Evolutionary conservation across 2,329 filamentous ascomycete genomes (phyloP), one percentile per base, ranked within the genome.

Genomic region (Chaetomium olivaceum): DNA sequence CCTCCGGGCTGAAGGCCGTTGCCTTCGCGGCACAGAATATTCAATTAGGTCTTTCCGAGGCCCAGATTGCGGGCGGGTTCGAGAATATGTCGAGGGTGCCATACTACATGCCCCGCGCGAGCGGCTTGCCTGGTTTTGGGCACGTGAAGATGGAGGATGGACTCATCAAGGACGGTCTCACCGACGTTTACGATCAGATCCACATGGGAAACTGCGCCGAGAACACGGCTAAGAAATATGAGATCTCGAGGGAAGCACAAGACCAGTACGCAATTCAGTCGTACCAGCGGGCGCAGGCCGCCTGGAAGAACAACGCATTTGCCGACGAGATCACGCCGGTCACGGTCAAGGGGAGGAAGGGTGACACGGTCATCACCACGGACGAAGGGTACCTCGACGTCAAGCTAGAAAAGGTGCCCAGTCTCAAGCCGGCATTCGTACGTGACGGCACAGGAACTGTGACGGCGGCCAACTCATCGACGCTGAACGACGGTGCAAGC

Each of bases 181-280:
- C 92, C 82, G 95, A 99, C 76, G 94, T 97, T 16, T 99, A 97
- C 79, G 93, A 96, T 77, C 87, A 97, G 76, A 91, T 97, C 74
- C 95, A 98, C 79, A 99, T 99, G 95, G 95, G 95, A 52, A 93
- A 95, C 73, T 99, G 95, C 76, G 93, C 93, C 19, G 95, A 99
- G 81, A 92, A 90, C 71, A 97, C 94, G 1, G 95, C 91, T 57
- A 97, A 96, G 83, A 94, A 93, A 73, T 86, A 92, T 78, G 81
- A 85, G 0, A 86, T 99, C 69, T 89, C 90, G 9, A 84, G 95
- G 16, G 88, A 97, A 78, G 88, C 91, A 76, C 95, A 99, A 80
- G 95, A 99, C 74, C 85, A 90, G 69, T 98, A 96, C 75, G 92
- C 95, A 16, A 93, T 97, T 67, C 85, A 87, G 76, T 95, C 91